Conservation (phyloP, 805 yeast species). For the Yarrowia sp. region DNA sequence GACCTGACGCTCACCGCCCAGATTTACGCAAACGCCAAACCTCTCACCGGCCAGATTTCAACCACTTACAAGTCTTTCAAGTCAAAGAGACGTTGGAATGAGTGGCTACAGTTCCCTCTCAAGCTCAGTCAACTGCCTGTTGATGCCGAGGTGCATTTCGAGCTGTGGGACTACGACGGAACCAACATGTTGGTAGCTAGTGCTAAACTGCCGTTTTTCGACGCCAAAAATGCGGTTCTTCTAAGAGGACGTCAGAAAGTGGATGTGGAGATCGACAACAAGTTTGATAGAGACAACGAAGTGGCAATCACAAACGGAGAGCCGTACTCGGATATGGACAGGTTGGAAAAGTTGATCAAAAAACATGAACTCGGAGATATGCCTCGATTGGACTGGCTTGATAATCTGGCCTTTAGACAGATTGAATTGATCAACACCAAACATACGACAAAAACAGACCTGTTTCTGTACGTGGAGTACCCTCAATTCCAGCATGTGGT, state of each 20-base stretch:
- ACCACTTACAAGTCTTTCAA: slow-evolving; percentile 52
- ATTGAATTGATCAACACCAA: slow-evolving; percentile 43
- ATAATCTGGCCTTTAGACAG: slow-evolving; percentile 57
- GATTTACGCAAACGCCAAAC: slow-evolving; percentile 46
- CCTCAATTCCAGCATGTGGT: slow-evolving; percentile 53
- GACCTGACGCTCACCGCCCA: slow-evolving; percentile 47
- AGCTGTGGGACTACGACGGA: slow-evolving; percentile 66
- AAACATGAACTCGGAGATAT: slow-evolving; percentile 68
- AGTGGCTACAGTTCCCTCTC: slow-evolving; percentile 72
- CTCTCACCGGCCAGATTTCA: slow-evolving; percentile 50
- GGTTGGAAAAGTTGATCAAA: slow-evolving; percentile 55
- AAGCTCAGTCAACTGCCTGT: slow-evolving; percentile 67
- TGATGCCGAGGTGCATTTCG: slow-evolving; percentile 57
- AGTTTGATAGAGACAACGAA: neutral
- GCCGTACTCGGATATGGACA: slow-evolving; percentile 43
- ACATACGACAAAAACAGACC: slow-evolving; percentile 29
- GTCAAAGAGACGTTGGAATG: slow-evolving; percentile 56
- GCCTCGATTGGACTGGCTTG: slow-evolving; percentile 67
- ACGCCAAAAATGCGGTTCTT: slow-evolving; percentile 40
- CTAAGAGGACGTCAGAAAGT: slow-evolving; percentile 10
- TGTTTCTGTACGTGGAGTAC: slow-evolving; percentile 53
- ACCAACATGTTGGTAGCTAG: slow-evolving; percentile 57
- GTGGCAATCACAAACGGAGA: neutral
- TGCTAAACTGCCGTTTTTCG: slow-evolving; percentile 60
- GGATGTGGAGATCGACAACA: neutral